These are phyloP conservation scores for Ambrosia hybrid DNA, from an alignment of 140 eudicot genomes.

Conservation along the genomic window DNA sequence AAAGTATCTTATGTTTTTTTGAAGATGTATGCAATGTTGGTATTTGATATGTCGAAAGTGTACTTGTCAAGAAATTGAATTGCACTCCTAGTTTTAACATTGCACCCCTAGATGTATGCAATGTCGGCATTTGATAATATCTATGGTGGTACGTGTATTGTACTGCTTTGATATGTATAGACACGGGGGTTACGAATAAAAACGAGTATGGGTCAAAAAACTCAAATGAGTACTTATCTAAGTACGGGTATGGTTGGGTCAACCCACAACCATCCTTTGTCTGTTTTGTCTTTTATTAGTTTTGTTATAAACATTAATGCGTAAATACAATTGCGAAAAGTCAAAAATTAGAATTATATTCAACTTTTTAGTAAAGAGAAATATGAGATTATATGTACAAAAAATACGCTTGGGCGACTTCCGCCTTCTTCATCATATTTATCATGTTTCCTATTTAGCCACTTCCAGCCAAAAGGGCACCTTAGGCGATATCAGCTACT, in stretches of 20 bases:
- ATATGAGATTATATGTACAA: not conserved
- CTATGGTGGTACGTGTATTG: conserved; percentile 43
- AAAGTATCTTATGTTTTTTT: conserved; percentile 4
- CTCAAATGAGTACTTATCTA: not conserved
- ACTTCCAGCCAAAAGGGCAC: too few relatives aligned
- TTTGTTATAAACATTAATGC: not conserved
- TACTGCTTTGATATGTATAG: too few relatives aligned
- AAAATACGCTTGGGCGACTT: too few relatives aligned
- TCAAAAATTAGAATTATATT: not conserved
- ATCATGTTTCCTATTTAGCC: too few relatives aligned
- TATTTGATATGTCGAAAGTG: conserved; percentile 46
- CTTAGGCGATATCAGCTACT: too few relatives aligned
- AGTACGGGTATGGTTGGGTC: not conserved
- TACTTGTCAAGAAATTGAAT: conserved; percentile 30
- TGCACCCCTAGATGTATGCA: too few relatives aligned
- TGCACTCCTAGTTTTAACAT: conserved; percentile 37
- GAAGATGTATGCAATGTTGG: conserved; percentile 67
- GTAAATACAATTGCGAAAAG: not conserved
- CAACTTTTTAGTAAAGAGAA: not conserved
- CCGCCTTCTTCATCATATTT: too few relatives aligned
- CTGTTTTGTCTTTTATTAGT: not conserved
- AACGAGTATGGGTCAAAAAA: not conserved
- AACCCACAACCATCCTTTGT: not conserved
- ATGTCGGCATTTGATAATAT: not conserved
- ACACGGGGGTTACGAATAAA: not conserved